Evolutionary conservation across 805 yeast species (phyloP).

Genomic region (Diddensiella caesifluorescens): DNA sequence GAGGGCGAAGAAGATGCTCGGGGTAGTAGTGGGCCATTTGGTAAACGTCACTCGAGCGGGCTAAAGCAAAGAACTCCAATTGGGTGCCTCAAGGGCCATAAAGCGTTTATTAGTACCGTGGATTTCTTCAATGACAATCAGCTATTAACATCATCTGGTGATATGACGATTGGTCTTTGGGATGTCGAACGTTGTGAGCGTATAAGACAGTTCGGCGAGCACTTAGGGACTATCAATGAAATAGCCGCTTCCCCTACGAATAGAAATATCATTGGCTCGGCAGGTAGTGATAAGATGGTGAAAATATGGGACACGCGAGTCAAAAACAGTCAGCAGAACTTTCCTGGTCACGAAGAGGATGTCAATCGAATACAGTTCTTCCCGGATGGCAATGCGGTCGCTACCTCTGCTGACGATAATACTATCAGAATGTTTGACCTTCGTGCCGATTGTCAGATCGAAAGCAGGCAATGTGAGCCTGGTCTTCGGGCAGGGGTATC

Average conservation of each 20-base stretch:
- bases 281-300: constrained; percentile 66
- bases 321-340: constrained; percentile 31
- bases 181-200: constrained; percentile 59
- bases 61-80: constrained; percentile 35
- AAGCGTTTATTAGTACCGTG: constrained; percentile 73
- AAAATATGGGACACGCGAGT: constrained; percentile 75
- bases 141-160: constrained; percentile 73
- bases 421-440: constrained; percentile 63
- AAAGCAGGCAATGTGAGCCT: constrained; percentile 25
- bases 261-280: constrained; percentile 56
- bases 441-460: constrained; percentile 67
- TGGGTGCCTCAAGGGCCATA: constrained; percentile 68
- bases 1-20: neutral
- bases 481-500: neutral
- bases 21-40: neutral
- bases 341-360: constrained; percentile 58
- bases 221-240: constrained; percentile 44
- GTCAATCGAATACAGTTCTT: constrained; percentile 57
- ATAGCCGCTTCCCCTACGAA: constrained; percentile 61
- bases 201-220: constrained; percentile 33
- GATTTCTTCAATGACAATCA: constrained; percentile 55
- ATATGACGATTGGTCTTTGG: constrained; percentile 75
- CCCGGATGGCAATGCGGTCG: constrained; percentile 66
- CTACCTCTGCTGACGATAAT: constrained; percentile 78
- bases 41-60: neutral